Evolutionary conservation across 169 alveolate genomes (phyloP).

Genomic region (Plasmodium ovale): DNA sequence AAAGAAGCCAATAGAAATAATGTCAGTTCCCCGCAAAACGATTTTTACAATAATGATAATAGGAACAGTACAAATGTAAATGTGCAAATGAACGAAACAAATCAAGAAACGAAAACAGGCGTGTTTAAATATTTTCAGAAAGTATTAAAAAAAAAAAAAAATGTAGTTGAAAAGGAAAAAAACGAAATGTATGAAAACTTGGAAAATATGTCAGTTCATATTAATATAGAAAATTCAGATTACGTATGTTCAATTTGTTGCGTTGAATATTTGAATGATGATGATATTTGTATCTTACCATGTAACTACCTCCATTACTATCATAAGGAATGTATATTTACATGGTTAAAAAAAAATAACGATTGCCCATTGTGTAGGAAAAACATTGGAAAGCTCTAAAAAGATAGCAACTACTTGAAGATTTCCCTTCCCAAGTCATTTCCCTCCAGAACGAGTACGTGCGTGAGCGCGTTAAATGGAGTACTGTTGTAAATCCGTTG

Average conservation of each 20-base stretch:
- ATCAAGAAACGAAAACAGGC: constrained; percentile 12
- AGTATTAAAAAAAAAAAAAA: constrained; percentile 54
- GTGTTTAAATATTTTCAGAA: constrained; percentile 34
- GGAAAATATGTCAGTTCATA: constrained; percentile 23
- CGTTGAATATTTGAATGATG: constrained; percentile 69
- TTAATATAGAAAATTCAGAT: constrained; percentile 55
- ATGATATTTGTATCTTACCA: constrained; percentile 82
- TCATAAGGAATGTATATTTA: constrained; percentile 84
- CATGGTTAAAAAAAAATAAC: constrained; percentile 83
- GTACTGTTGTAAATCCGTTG: too few species aligned
- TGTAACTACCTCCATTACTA: constrained; percentile 84
- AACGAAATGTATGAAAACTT: background rate
- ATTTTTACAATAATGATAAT: background rate
- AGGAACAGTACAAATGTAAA: background rate
- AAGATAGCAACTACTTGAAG: too few species aligned
- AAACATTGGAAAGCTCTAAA: constrained; percentile 76
- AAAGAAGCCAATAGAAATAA: background rate
- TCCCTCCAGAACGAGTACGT: too few species aligned
- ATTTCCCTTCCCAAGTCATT: too few species aligned
- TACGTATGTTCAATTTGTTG: constrained; percentile 58
- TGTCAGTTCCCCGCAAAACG: too few species aligned
- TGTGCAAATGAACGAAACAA: background rate
- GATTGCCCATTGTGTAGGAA: constrained; percentile 86
- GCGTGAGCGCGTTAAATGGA: too few species aligned
- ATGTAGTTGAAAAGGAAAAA: constrained; percentile 21